These are phyloP conservation scores for Digitaria exilis DNA, from an alignment of 202 grass and related monocot genomes.

Conservation along the genomic window DNA sequence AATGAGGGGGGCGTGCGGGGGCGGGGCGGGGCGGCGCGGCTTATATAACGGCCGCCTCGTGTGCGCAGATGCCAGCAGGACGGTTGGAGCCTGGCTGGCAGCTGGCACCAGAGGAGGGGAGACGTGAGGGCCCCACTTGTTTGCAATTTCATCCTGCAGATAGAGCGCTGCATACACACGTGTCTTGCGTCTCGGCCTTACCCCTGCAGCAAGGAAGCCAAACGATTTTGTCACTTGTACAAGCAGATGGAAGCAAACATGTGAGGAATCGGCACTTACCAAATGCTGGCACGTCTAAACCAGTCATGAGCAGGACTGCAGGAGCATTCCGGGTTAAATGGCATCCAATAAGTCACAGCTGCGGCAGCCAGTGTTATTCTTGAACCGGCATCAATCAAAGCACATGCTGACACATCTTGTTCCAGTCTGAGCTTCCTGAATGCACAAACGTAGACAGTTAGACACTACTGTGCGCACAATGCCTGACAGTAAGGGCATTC, in stretches of 20 bases:
- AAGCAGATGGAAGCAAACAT: not conserved
- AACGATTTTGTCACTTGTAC: not conserved
- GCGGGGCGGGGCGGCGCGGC: not conserved
- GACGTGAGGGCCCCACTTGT: not conserved
- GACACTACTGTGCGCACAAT: not conserved
- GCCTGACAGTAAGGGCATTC: not conserved
- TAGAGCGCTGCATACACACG: not conserved
- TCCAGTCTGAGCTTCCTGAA: not conserved
- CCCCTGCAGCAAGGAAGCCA: not conserved
- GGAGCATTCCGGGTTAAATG: not conserved
- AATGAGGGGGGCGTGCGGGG: not conserved
- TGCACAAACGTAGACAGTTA: not conserved
- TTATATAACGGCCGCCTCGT: not conserved
- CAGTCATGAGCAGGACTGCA: not conserved
- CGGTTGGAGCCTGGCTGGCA: not conserved
- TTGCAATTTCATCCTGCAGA: not conserved
- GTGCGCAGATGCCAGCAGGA: not conserved
- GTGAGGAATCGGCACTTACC: not conserved
- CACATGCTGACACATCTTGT: not conserved
- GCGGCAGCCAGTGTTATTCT: not conserved
- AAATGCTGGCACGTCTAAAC: not conserved
- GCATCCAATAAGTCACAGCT: not conserved
- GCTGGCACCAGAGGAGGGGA: not conserved
- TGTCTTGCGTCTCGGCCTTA: not conserved
- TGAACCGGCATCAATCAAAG: not conserved